Percentiles rank a stretch among this genome's conserved stretches.
Evolutionary conservation across 768 basidiomycete species (phyloP).

Genomic region (Clitopilus hobsonii): DNA sequence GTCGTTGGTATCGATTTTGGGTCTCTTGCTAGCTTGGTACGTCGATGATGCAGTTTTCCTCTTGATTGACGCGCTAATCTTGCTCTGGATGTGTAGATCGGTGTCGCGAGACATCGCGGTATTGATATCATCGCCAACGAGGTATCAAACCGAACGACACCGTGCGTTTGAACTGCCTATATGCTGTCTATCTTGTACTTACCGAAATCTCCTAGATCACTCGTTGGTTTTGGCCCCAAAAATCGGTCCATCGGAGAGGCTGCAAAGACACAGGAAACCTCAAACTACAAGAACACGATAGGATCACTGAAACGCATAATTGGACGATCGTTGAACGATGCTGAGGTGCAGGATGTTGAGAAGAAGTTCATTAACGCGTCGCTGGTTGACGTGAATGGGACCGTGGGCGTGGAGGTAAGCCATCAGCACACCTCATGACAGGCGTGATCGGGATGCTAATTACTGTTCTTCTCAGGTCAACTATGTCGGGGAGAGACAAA

Average conservation of each 20-base stretch:
- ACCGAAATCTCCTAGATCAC: conserved; percentile 51
- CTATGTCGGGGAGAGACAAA: conserved; percentile 77
- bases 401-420: conserved; percentile 82
- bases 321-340: conserved; percentile 75
- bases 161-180: conserved; percentile 49
- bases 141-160: conserved; percentile 94
- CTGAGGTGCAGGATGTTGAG: conserved; percentile 80
- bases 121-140: conserved; percentile 99
- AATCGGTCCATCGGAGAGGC: conserved; percentile 90
- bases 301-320: conserved; percentile 89
- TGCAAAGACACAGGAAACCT: conserved; percentile 96
- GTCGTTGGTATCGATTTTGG: conserved; percentile 97
- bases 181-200: background rate
- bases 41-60: conserved; percentile 12
- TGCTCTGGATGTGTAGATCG: conserved; percentile 55
- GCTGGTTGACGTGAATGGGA: conserved; percentile 79
- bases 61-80: conserved; percentile 6
- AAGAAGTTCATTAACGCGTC: conserved; percentile 88
- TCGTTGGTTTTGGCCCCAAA: conserved; percentile 91
- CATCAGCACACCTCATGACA: no score
- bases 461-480: conserved; percentile 54
- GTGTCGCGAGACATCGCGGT: conserved; percentile 91
- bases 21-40: conserved; percentile 82
- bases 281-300: conserved; percentile 97
- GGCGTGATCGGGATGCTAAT: no score